phyloP scores from a whole-genome alignment of 495 filamentous ascomycete genomes.

The Tuber borchii region DNA sequence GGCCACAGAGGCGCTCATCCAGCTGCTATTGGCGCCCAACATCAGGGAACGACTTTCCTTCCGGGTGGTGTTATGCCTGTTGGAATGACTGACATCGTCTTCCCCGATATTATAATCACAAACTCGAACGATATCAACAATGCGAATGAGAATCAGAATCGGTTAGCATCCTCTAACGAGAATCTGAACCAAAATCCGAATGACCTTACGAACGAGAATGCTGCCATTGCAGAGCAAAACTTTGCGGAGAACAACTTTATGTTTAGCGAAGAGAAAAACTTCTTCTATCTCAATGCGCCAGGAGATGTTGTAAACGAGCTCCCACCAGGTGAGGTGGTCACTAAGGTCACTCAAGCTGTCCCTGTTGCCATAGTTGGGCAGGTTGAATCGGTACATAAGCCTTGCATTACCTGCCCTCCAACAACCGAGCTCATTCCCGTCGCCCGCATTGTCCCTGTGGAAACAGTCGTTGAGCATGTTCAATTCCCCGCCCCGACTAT shows the following conservation, averaged over 20 bases:
- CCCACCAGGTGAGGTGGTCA: slow-evolving; percentile 2
- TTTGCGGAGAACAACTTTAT: slow-evolving; percentile 32
- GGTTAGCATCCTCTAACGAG: slow-evolving; percentile 38
- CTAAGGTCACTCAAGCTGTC: slow-evolving; percentile 14
- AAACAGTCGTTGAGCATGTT: slow-evolving; percentile 20
- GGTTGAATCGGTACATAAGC: slow-evolving; percentile 4
- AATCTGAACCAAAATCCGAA: slow-evolving; percentile 40
- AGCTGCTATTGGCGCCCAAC: slow-evolving; percentile 18
- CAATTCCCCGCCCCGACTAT: slow-evolving; percentile 27
- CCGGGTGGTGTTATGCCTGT: slow-evolving; percentile 41
- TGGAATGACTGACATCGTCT: slow-evolving; percentile 41
- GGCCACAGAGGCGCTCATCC: slow-evolving; percentile 13
- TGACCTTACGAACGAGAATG: slow-evolving; percentile 38
- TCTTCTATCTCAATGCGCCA: slow-evolving; percentile 35
- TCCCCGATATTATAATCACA: slow-evolving; percentile 42
- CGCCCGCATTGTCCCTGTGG: slow-evolving; percentile 11
- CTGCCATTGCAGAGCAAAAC: slow-evolving; percentile 34
- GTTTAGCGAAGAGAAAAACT: slow-evolving; percentile 41
- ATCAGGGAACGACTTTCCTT: slow-evolving; percentile 35
- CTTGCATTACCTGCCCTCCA: slow-evolving; percentile 35
- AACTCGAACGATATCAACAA: slow-evolving; percentile 43
- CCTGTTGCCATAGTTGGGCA: slow-evolving; percentile 10
- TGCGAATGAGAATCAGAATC: slow-evolving; percentile 42
- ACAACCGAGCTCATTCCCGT: slow-evolving; percentile 23
- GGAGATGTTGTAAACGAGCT: slow-evolving; percentile 21